A percentile compares a stretch with the other conserved stretches of the same genome.
These are phyloP conservation scores for Phlyctochytrium planicorne DNA, from an alignment of 192 early-diverging fungal genomes.

Conservation along the genomic window DNA sequence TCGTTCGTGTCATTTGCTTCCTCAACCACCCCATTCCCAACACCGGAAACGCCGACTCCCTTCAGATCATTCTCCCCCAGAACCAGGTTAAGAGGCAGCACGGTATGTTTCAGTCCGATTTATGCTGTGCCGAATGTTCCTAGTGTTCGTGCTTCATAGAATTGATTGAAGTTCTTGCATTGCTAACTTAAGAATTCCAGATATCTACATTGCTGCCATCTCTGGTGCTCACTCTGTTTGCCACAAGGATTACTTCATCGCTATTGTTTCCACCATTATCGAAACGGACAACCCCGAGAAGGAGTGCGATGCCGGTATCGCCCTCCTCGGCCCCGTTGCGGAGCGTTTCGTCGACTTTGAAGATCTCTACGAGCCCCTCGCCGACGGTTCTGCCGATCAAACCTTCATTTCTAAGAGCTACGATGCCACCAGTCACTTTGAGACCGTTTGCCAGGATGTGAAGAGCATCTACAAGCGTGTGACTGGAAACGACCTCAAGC, in stretches of 20 bases:
- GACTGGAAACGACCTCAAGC: conserved; percentile 57
- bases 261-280: conserved; percentile 96
- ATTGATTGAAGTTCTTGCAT: not conserved
- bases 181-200: conserved; percentile 40
- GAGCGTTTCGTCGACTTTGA: conserved; percentile 89
- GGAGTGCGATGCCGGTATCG: conserved; percentile 86
- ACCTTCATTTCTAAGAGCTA: conserved; percentile 94
- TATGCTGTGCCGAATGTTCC: too few species aligned
- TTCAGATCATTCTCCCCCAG: conserved; percentile 97
- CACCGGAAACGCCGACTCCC: conserved; percentile 78
- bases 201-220: conserved; percentile 94
- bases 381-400: conserved; percentile 77
- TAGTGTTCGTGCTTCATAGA: not conserved
- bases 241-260: conserved; percentile 81
- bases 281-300: conserved; percentile 89
- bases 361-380: conserved; percentile 84
- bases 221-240: conserved; percentile 90
- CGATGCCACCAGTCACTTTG: conserved; percentile 99
- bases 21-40: conserved; percentile 90
- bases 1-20: conserved; percentile 96
- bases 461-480: conserved; percentile 80
- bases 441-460: conserved; percentile 95
- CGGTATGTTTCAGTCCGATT: conserved; percentile 46
- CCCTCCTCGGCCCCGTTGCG: conserved; percentile 83
- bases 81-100: conserved; percentile 91